Evolutionary conservation across 768 basidiomycete genomes (phyloP), one percentile per base, ranked within the genome.

Genomic region (Sarcodon sp.): DNA sequence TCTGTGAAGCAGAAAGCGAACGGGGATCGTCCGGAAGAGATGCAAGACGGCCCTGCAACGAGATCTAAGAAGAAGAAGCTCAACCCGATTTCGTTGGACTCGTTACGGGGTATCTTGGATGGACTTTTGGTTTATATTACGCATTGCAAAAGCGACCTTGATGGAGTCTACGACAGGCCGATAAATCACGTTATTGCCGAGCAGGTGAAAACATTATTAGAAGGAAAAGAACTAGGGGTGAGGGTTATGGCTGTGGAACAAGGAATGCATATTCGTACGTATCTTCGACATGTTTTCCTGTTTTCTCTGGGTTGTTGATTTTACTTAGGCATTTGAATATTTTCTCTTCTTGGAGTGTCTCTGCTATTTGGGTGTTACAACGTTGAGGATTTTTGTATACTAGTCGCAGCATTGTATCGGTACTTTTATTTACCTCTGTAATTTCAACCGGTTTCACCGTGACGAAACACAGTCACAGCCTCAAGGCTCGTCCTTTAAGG

Each of bases 111-210:
- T 38, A 71, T 73, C 9, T 65, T 89, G 31, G 54, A 63, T 3
- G 84, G 80, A 8, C 57, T 89, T 32, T 68, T 70, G 32, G 70
- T 96, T n/a, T 89, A 77, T 60, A 68, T 96, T 48, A 87, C 78
- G 37, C 91, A 96, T 58, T 88, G 88, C 70, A 96, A 97, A 60
- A 88, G 89, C 51, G 71, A 76, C 39, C 64, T 83, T 47, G 64
- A 70, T n/a, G 61, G 62, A 11, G 64, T 65, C 15, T 64, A 64
- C 38, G 72, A 75, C 43, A 62, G 64, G 27, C 76, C 79, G 32
- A 75, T 80, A 32, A 68, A 71, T 49, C 70, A 83, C 11, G 66
- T 85, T 31, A 93, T 97, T 51, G 73, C 78, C 39, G 69, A 77
- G 12, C 86, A 96, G 63, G 76, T 93, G 51, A 68, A 71, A 43